Evolutionary conservation across 2,329 filamentous ascomycete genomes (phyloP).

Genomic region (Herpotrichia juniperi): DNA sequence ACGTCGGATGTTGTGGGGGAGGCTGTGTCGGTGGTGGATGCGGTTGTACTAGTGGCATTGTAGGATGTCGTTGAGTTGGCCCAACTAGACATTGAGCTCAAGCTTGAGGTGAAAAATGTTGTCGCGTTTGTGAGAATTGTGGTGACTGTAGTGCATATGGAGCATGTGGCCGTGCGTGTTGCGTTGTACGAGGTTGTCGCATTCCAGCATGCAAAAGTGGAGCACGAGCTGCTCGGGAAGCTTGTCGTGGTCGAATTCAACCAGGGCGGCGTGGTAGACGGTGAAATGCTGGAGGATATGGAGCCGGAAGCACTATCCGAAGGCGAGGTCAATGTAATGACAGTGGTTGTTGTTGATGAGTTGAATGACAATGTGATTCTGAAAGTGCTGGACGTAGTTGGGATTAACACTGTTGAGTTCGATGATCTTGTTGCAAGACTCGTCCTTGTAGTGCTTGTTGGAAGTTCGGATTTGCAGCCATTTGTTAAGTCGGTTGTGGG

Average conservation of each 20-base stretch:
- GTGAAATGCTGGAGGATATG: slow-evolving; percentile 2
- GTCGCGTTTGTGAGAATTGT: neutral
- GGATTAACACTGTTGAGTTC: neutral
- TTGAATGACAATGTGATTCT: slow-evolving; percentile 10
- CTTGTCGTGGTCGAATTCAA: neutral
- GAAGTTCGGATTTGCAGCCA: slow-evolving; percentile 1
- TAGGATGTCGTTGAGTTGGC: slow-evolving; percentile 1
- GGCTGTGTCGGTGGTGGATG: neutral
- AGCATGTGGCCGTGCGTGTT: neutral
- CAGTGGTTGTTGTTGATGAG: slow-evolving; percentile 8
- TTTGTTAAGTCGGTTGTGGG: neutral
- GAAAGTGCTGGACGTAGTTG: slow-evolving; percentile 8
- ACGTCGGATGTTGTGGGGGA: slow-evolving; percentile 9
- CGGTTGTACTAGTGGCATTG: neutral
- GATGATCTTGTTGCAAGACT: neutral
- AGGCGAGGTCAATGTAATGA: slow-evolving; percentile 9
- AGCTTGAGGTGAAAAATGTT: neutral
- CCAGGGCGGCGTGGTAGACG: slow-evolving; percentile 3
- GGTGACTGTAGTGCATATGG: neutral
- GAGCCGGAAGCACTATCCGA: slow-evolving; percentile 6
- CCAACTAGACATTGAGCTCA: slow-evolving; percentile 1
- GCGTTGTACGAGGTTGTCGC: neutral
- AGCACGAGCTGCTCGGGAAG: neutral
- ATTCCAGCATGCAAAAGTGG: neutral
- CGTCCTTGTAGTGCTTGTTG: neutral